Evolutionary conservation across 2,329 filamentous ascomycete species (phyloP), one percentile per base, ranked within the genome.

Genomic region (Thyridium curvatum): DNA sequence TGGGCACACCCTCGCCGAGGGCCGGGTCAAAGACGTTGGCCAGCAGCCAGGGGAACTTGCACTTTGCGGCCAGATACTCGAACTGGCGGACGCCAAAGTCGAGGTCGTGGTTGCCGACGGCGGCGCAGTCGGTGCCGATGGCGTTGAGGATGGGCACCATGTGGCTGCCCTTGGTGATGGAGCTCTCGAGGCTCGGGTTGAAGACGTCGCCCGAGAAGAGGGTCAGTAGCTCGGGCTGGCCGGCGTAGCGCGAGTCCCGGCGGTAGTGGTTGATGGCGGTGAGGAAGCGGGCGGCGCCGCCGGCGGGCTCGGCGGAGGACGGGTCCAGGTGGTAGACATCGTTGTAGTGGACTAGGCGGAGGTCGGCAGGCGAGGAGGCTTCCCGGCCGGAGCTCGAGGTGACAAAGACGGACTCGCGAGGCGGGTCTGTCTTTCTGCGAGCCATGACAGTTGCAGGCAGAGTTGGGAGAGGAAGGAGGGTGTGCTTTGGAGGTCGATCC

Each of bases 131-230:
- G 1, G 86, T 93, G 4, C 82, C 79, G 48, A 89, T 77, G 17
- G 72, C 69, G 58, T 95, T 94, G 34, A 96, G 64, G 9, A 93
- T 73, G 1, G 87, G 84, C 9, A 94, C 81, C 90, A 95, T 95
- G 61, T 95, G 90, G 48, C 80, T 73, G 34, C 86, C 89, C 65
- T 95, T 95, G 3, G 89, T 95, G 28, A 95, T 81, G 14, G 84
- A 86, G 52, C 84, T 91, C 62, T 95, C 89, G 42, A 95, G 65
- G 51, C 86, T 91, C 0, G 90, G 89, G 56, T 95, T 95, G 63
- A 93, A 96, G 9, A 84, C 88, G 71, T 95, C 90, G 30, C 89
- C 89, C 3, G 88, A 94, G 62, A 95, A 96, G 49, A 94, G 73
- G 2, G 86, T 90, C 37, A 94, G 55, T 4, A 88, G 64, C 30